Conservation (phyloP, 2,329 filamentous ascomycete species). For the Alternaria metachromatica region DNA sequence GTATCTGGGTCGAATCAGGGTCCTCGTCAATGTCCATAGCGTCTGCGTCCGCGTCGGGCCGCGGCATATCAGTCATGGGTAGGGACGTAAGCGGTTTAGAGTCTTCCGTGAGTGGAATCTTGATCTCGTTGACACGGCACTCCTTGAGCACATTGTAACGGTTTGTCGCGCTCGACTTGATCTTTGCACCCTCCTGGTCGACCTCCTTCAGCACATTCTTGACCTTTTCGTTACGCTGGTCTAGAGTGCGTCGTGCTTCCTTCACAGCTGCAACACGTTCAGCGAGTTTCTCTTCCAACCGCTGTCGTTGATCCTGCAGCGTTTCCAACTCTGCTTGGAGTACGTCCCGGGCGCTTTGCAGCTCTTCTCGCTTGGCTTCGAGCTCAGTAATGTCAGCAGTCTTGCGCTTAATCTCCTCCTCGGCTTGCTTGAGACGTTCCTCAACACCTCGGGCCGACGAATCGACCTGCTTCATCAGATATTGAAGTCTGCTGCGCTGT, state of each 20-base stretch:
- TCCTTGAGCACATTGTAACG: constrained; percentile 85
- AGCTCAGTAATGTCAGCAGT: constrained; percentile 69
- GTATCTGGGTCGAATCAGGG: constrained; percentile 58
- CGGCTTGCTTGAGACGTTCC: constrained; percentile 71
- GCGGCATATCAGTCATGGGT: constrained; percentile 81
- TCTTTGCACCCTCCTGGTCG: constrained; percentile 78
- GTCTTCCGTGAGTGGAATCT: constrained; percentile 76
- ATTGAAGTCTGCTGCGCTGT: constrained; percentile 70
- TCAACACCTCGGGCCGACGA: constrained; percentile 74
- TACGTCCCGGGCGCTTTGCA: constrained; percentile 75
- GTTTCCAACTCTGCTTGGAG: constrained; percentile 79
- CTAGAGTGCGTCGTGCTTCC: constrained; percentile 79
- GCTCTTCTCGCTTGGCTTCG: constrained; percentile 72
- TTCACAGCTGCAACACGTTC: constrained; percentile 76
- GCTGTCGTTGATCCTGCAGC: constrained; percentile 73
- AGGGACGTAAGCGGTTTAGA: constrained; percentile 78
- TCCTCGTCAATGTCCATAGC: constrained; percentile 89
- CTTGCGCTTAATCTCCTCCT: constrained; percentile 70
- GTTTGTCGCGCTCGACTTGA: constrained; percentile 82
- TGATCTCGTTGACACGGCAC: constrained; percentile 93
- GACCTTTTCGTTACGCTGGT: constrained; percentile 84
- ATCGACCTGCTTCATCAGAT: constrained; percentile 69
- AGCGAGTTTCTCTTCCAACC: constrained; percentile 70
- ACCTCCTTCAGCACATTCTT: constrained; percentile 78
- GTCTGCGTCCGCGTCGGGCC: constrained; percentile 78